Base-by-base conservation (phyloP, 2,329 filamentous ascomycete species). In the Ophiocordyceps robertsii region DNA sequence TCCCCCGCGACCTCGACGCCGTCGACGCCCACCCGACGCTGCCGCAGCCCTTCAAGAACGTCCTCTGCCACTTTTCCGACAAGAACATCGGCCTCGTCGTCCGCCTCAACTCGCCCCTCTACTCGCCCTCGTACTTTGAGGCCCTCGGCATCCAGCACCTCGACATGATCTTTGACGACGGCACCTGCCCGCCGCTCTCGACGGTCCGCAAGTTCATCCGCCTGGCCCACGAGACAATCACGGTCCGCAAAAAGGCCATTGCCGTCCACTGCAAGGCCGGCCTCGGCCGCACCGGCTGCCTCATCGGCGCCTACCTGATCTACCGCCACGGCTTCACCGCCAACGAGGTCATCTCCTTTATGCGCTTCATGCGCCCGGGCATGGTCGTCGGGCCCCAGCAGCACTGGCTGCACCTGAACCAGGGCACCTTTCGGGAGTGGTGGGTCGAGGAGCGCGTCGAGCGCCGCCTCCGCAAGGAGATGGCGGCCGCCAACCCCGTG, bases 121-220 rank as follows among this genome's bases (percentile, higher is more conserved):
- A 98, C 70, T 94, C 86, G 1, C 85, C 92, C 1, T 89, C 88
- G n/a, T 95, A 90, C 68, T 98, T 98, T 62, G 92, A 90, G 49
- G 86, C 89, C 4, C 72, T 98, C 41, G 90, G 90, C 29, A 96
- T 98, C 56, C 82, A 88, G 55, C 92, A 98, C 59, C 72, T 96
- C 35, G 92, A 98, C 66, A 98, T 98, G 92, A 96, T 98, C 56
- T 98, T 98, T 57, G 92, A 96, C 56, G 92, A 98, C 54, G 92
- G 92, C 49, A 98, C 92, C 4, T 98, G 92, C 61, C 92, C 92
- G 19, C 80, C 87, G 2, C 69, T 98, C 41, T 77, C 77, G 16
- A 81, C 89, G n/a, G 92, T 98, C 27, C 80, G 86, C 51, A 89
- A 89, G 59, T 98, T 98, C 60, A 90, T 98, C 62, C 86, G 86